Evolutionary conservation across 129 eudicot genomes (phyloP).

Genomic region (Flaveria trinervia): DNA sequence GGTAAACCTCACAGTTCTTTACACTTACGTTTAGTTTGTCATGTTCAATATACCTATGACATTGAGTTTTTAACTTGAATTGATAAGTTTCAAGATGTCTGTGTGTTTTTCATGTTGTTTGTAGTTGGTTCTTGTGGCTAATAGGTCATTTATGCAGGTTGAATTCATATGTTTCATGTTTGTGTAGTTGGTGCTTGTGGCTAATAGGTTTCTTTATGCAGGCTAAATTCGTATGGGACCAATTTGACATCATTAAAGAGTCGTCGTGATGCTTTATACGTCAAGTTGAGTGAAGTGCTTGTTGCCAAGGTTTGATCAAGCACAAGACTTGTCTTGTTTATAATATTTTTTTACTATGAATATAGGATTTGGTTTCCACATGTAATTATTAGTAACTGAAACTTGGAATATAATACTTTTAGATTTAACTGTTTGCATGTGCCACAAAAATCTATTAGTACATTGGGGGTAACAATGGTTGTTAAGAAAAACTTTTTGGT

Average conservation of each 20-base stretch:
- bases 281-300: constrained; percentile 59
- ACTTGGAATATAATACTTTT: background rate
- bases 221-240: constrained; percentile 73
- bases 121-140: constrained; percentile 5
- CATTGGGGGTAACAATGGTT: background rate
- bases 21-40: background rate
- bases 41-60: background rate
- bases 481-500: background rate
- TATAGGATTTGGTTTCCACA: constrained; percentile 6
- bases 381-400: background rate
- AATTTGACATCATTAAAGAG: constrained; percentile 59
- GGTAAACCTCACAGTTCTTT: constrained; percentile 38
- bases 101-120: too few species aligned
- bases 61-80: too few species aligned
- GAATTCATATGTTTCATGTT: constrained; percentile 49
- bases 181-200: background rate
- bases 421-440: too few species aligned
- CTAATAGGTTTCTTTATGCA: constrained; percentile 27
- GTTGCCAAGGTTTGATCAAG: constrained; percentile 63
- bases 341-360: background rate
- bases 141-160: constrained; percentile 46
- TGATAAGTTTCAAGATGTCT: too few species aligned
- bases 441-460: background rate
- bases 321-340: background rate
- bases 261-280: constrained; percentile 63